A percentile compares a stretch with the other conserved stretches of the same genome.
Conservation (phyloP, 441 rosid genomes). For the Erodium texanum region DNA sequence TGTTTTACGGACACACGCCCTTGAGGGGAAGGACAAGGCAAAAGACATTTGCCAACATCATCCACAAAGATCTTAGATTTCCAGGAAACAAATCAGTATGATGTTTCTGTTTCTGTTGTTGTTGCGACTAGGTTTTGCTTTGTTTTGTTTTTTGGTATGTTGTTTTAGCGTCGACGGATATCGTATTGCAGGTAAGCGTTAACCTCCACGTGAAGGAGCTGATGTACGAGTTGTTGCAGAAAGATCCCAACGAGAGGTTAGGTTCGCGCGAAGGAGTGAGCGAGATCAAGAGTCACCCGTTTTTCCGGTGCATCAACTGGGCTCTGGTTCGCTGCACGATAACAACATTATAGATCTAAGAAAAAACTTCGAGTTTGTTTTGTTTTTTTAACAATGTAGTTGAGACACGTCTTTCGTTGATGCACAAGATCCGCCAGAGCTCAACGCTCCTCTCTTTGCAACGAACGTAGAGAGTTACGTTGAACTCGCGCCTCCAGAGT, state of each 20-base stretch:
- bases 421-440: background rate
- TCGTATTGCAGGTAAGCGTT: slow-evolving; percentile 13
- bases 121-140: too few relatives aligned
- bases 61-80: slow-evolving; percentile 80
- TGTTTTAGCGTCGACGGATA: background rate
- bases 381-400: background rate
- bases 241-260: slow-evolving; percentile 76
- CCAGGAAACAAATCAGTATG: slow-evolving; percentile 57
- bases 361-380: slow-evolving; percentile 17
- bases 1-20: slow-evolving; percentile 96
- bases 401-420: background rate
- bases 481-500: background rate
- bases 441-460: background rate
- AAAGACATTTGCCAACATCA: slow-evolving; percentile 83
- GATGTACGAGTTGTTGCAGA: slow-evolving; percentile 56
- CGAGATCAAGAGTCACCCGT: slow-evolving; percentile 94
- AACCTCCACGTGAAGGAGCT: slow-evolving; percentile 64
- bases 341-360: slow-evolving; percentile 78
- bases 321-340: slow-evolving; percentile 90
- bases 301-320: slow-evolving; percentile 95
- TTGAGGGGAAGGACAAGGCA: slow-evolving; percentile 95
- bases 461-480: background rate
- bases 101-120: background rate
- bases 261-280: slow-evolving; percentile 90
- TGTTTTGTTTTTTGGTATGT: background rate